Evolutionary conservation across 2,329 filamentous ascomycete genomes (phyloP).

Genomic region (Cladophialophora psammophila): DNA sequence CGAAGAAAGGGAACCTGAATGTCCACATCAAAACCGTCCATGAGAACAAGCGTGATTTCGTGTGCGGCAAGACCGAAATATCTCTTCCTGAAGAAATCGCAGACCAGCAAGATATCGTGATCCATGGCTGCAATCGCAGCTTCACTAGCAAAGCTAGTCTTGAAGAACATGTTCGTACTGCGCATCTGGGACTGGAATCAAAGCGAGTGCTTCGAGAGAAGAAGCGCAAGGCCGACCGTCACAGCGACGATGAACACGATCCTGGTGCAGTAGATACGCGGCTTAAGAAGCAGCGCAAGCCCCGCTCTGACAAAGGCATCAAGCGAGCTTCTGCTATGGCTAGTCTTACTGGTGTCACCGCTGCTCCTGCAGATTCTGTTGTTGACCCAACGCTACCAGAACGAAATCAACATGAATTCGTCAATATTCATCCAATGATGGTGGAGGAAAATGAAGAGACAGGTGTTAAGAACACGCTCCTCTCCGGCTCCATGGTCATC

Average conservation of each 20-base stretch:
- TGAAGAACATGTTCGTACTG: slow-evolving; percentile 82
- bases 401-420: neutral
- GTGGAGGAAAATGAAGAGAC: neutral
- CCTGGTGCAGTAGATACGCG: slow-evolving; percentile 3
- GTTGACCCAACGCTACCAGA: neutral
- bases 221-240: slow-evolving; percentile 51
- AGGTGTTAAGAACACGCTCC: slow-evolving; percentile 15
- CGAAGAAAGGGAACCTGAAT: slow-evolving; percentile 81
- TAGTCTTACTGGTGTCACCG: slow-evolving; percentile 48
- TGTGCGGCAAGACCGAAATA: slow-evolving; percentile 77
- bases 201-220: slow-evolving; percentile 48
- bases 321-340: slow-evolving; percentile 36
- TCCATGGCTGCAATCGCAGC: slow-evolving; percentile 73
- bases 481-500: slow-evolving; percentile 38
- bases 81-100: slow-evolving; percentile 63
- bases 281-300: slow-evolving; percentile 35
- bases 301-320: slow-evolving; percentile 40
- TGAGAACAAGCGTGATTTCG: slow-evolving; percentile 73
- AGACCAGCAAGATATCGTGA: slow-evolving; percentile 64
- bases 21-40: slow-evolving; percentile 81
- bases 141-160: slow-evolving; percentile 80
- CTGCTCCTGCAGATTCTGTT: slow-evolving; percentile 34
- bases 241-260: slow-evolving; percentile 28
- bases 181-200: slow-evolving; percentile 72
- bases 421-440: neutral